Conservation (phyloP, 2,329 filamentous ascomycete species). For the Phyllosticta ampelicida region DNA sequence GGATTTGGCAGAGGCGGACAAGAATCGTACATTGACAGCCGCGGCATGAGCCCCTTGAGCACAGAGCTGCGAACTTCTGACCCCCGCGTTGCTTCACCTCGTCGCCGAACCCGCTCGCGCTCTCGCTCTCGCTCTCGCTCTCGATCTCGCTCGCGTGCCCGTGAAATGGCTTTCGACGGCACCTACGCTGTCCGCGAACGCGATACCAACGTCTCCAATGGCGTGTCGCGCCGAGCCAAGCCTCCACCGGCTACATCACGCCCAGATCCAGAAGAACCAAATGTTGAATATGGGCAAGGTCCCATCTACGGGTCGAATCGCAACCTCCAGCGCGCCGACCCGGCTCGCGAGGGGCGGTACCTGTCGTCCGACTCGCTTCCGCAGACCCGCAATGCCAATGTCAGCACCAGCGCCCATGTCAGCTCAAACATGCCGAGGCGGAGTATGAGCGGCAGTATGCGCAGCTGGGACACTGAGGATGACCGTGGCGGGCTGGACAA, state of each 20-base stretch:
- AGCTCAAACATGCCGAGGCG: not conserved
- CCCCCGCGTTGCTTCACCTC: not conserved
- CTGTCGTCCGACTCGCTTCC: not conserved
- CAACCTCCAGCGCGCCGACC: not conserved
- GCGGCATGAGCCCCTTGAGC: not conserved
- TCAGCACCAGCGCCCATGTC: not conserved
- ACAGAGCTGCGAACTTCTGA: not conserved
- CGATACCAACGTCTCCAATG: not conserved
- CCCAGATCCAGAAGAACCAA: not conserved
- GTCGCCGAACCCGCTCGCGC: not conserved
- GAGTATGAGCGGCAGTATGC: not conserved
- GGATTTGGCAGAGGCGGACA: not conserved
- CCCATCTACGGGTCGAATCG: not conserved
- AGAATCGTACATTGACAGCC: not conserved
- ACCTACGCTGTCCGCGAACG: not conserved
- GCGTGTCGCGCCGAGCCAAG: not conserved
- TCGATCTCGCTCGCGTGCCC: not conserved
- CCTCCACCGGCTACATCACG: not conserved
- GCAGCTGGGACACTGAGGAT: not conserved
- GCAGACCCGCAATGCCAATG: not conserved
- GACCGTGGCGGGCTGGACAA: not conserved
- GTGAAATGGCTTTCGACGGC: not conserved
- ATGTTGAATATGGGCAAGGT: not conserved
- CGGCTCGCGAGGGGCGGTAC: not conserved
- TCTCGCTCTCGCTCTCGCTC: not conserved